A percentile compares a stretch with the other conserved stretches of the same genome.
These are phyloP conservation scores for Viscum album DNA, from an alignment of 177 flowering plant species.

Conservation along the genomic window DNA sequence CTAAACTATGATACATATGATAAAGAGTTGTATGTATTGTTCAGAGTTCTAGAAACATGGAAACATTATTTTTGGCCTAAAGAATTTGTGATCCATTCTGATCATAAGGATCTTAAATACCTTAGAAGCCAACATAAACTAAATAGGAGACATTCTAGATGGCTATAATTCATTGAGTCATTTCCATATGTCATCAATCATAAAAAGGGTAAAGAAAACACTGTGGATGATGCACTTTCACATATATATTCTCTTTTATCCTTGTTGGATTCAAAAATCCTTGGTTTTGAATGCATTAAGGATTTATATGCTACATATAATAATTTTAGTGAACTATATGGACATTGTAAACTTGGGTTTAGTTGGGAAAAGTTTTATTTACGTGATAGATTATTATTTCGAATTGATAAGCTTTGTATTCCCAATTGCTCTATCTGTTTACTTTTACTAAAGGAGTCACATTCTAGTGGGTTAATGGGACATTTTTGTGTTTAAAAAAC, in stretches of 20 bases:
- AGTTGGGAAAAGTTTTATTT: no score
- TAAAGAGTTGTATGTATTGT: neutral
- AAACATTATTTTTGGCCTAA: neutral
- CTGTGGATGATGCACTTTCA: neutral
- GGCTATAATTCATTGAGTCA: neutral
- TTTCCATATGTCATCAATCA: neutral
- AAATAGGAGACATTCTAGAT: neutral
- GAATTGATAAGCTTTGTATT: no score
- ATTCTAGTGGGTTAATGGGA: neutral
- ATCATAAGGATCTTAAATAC: neutral
- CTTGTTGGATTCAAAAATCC: no score
- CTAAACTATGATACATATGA: neutral
- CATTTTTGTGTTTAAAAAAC: conserved; percentile 5
- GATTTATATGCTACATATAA: no score
- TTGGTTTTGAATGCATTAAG: no score
- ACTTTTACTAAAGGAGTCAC: neutral
- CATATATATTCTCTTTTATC: no score
- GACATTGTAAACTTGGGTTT: no score
- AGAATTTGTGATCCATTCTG: neutral
- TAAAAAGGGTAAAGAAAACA: neutral
- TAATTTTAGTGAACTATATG: no score
- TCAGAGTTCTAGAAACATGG: neutral
- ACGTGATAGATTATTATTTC: no score
- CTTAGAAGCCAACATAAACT: neutral
- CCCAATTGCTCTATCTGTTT: neutral